Base-by-base conservation (phyloP, 2,329 filamentous ascomycete genomes). In the Pseudogymnoascus sp. region DNA sequence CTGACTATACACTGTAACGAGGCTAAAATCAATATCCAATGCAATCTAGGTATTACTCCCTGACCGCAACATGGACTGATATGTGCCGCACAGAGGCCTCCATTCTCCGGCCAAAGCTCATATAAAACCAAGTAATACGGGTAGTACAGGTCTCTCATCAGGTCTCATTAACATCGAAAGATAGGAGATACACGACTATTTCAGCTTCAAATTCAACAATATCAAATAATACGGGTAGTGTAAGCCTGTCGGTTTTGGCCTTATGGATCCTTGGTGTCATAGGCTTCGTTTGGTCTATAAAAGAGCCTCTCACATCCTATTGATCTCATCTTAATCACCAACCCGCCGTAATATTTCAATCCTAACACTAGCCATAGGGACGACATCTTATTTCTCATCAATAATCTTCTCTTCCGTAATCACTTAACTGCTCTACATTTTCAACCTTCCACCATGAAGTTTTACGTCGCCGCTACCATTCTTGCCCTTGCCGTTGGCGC, bases 401-500 rank as follows among this genome's bases (percentile, higher is more conserved):
- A 23, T 3, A 23, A 6, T 14, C 18, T 14, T 23, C 18, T 23
- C 5, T 7, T 6, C 18, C 2, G 21, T 47, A 14, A 5, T 23
- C 5, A 5, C 11, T 21, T 21, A 21, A 21, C 21, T 3, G 3
- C 40, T 23, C 40, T 23, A 45, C 18, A 12, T 11, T 18, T 45
- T 23, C 40, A 45, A 45, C 14, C 40, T 6, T 45, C 11, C 40
- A 45, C 10, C 18, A 45, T 45, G 40, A 45, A 23, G 40, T 23
- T 45, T 4, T 45, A 10, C 40, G 8, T 68, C 66, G 12, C 66
- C 67, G 7, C 71, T 67, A 62, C 68, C 68, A 31, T 68, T 67
- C 36, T 70, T 69, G 16, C 66, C 63, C 62, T 71, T 69, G 40
- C 71, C 70, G 63, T 69, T 71, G 16, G 72, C 68, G 65, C 73